phyloP scores from a whole-genome alignment of 371 early-diverging fungal species.

The Syncephalastrum sp. region DNA sequence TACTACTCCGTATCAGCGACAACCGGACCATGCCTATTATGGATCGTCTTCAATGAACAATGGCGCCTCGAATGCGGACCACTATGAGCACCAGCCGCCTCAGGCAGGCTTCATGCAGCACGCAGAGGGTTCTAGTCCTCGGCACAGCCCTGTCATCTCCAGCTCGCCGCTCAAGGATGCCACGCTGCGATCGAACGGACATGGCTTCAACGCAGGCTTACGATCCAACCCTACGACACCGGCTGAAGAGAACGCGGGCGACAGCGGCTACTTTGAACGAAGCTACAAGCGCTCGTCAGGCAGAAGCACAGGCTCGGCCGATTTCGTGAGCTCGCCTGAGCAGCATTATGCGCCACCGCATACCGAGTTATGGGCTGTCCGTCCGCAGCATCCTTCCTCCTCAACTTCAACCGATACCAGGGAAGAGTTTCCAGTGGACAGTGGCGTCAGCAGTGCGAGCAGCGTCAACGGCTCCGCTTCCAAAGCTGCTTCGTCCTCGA shows the following conservation, averaged over 20 bases:
- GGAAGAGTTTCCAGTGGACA: too few relatives aligned
- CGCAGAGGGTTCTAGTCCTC: slow-evolving; percentile 9
- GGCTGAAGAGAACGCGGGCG: slow-evolving; percentile 10
- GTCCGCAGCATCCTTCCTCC: slow-evolving; percentile 3
- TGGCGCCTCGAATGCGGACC: background rate
- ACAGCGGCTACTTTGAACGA: slow-evolving; percentile 15
- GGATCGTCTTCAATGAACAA: slow-evolving; percentile 1
- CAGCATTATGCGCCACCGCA: slow-evolving; percentile 1
- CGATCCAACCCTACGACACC: slow-evolving; percentile 4
- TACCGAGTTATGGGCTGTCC: background rate
- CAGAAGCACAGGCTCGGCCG: slow-evolving; percentile 11
- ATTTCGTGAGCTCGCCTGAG: slow-evolving; percentile 1
- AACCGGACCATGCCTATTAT: background rate
- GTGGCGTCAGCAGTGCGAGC: background rate
- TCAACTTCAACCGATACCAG: slow-evolving; percentile 4
- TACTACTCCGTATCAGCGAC: slow-evolving; percentile 7
- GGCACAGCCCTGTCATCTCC: slow-evolving; percentile 7
- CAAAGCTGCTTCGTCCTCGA: slow-evolving; percentile 10
- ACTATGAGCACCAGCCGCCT: slow-evolving; percentile 10
- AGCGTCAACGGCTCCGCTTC: background rate
- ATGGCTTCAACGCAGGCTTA: slow-evolving; percentile 2
- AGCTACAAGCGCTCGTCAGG: slow-evolving; percentile 18
- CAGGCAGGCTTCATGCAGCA: slow-evolving; percentile 9
- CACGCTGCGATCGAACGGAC: slow-evolving; percentile 4
- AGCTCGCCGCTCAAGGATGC: slow-evolving; percentile 5